A percentile compares a stretch with the other conserved stretches of the same genome.
These are phyloP conservation scores for Chytridiales sp. DNA, from an alignment of 371 early-diverging fungal genomes.

Conservation along the genomic window DNA sequence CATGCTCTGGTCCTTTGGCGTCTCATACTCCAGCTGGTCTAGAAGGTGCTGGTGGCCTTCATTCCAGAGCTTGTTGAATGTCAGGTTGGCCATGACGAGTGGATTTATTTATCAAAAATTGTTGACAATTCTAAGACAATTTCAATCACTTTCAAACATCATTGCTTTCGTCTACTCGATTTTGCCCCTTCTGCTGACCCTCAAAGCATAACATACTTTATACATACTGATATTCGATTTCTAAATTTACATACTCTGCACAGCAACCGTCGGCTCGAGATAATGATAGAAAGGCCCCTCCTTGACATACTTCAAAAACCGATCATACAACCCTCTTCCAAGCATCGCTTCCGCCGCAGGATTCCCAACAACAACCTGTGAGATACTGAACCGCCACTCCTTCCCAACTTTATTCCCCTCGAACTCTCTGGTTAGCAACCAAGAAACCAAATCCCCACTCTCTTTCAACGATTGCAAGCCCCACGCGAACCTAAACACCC, in stretches of 20 bases:
- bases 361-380: background rate
- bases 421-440: conserved; percentile 1
- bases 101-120: no score
- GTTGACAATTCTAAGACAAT: no score
- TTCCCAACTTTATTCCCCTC: conserved; percentile 2
- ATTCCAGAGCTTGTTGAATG: conserved; percentile 49
- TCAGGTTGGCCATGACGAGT: conserved; percentile 34
- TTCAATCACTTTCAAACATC: no score
- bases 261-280: conserved; percentile 8
- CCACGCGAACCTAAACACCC: conserved; percentile 7
- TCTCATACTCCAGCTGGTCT: conserved; percentile 51
- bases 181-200: no score
- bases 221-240: no score
- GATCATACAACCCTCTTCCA: background rate
- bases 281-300: conserved; percentile 13
- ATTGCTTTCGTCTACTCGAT: no score
- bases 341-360: background rate
- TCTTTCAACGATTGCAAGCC: conserved; percentile 8
- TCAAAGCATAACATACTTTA: no score
- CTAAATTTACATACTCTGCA: no score
- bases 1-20: conserved; percentile 43
- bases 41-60: conserved; percentile 41
- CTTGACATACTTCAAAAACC: conserved; percentile 8
- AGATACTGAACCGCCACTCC: conserved; percentile 10
- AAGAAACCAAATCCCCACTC: conserved; percentile 3